Evolutionary conservation across 495 filamentous ascomycete species (phyloP), one percentile per base, ranked within the genome.

Genomic region (Pyronema omphalodes): DNA sequence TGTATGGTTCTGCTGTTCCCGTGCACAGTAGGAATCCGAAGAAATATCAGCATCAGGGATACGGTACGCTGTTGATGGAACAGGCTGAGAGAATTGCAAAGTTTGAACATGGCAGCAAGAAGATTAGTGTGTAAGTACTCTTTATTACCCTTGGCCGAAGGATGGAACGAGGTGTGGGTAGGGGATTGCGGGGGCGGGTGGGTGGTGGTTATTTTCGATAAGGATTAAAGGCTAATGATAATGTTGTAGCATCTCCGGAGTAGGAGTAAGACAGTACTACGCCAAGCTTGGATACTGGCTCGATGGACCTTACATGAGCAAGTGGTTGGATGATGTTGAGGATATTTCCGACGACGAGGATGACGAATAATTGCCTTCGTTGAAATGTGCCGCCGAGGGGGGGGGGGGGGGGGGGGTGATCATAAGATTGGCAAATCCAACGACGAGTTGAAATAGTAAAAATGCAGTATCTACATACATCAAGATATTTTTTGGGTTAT

Each of bases 11-110:
- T 52, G 91, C 91, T 0, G 91, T 98, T 8, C 91, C 91, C 1
- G 79, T 98, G 52, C 91, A 98, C 66, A 88, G 84, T 8, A 74
- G 91, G 53, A 89, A 96, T 63, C 83, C 88, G 7, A 78, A 80
- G 64, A 98, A 98, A 67, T 96, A 94, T 70, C 91, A 98, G 71
- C 91, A 98, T 70, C 93, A 94, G 64, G 91, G 91, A 0, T 98
- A 93, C 61, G 91, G 91, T 23, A 96, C 93, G 3, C 67, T 98
- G 53, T 61, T 98, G 51, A 98, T 98, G 91, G 91, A 96, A 66
- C 88, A 95, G 70, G 91, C 91, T 0, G 93, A 98, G 69, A 74
- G 86, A 44, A 96, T 98, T 58, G 89, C 91, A 0, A 76, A 86
- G 44, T 80, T 94, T 51, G 91, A 98, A 68, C 91, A 98, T 62